Evolutionary conservation across 495 filamentous ascomycete species (phyloP).

Genomic region (Neurospora sp.): DNA sequence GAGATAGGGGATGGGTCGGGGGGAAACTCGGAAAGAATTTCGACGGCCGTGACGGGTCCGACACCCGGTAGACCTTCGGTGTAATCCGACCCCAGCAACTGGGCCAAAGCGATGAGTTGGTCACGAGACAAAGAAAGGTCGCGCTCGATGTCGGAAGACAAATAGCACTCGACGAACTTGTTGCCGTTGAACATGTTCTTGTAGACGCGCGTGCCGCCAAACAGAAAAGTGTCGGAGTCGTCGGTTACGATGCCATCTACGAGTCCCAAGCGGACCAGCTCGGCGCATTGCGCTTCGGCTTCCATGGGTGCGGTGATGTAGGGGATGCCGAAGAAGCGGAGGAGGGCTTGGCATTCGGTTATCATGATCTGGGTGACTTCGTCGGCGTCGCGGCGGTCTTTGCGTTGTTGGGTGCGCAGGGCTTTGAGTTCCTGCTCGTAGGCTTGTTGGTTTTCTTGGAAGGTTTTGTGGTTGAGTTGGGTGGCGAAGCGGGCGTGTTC

Average conservation of each 20-base stretch:
- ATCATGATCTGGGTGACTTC: constrained; percentile 94
- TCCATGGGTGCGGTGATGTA: constrained; percentile 98
- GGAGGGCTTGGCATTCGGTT: constrained; percentile 83
- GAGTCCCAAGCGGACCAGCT: constrained; percentile 72
- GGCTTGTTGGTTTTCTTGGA: constrained; percentile 53
- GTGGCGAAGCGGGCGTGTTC: constrained; percentile 89
- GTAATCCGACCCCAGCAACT: constrained; percentile 87
- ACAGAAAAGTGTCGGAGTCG: constrained; percentile 93
- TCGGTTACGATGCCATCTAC: constrained; percentile 99
- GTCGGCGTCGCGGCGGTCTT: constrained; percentile 89
- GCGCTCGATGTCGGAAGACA: constrained; percentile 75
- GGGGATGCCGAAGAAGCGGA: constrained; percentile 82
- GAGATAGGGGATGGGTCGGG: constrained; percentile 14
- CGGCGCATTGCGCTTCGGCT: constrained; percentile 94
- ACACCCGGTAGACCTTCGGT: constrained; percentile 84
- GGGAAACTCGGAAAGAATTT: constrained; percentile 85
- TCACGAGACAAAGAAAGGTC: constrained; percentile 75
- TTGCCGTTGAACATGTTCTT: constrained; percentile 99
- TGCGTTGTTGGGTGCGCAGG: constrained; percentile 85
- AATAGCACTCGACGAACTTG: constrained; percentile 95
- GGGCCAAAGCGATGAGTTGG: constrained; percentile 78
- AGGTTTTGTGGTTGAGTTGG: constrained; percentile 57
- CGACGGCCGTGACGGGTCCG: constrained; percentile 85
- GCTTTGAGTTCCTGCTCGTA: constrained; percentile 83
- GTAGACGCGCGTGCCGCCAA: constrained; percentile 91